A percentile compares a stretch with the other conserved stretches of the same genome.
phyloP scores from a whole-genome alignment of 2,329 filamentous ascomycete species.

The Scleromitrula shiraiana region DNA sequence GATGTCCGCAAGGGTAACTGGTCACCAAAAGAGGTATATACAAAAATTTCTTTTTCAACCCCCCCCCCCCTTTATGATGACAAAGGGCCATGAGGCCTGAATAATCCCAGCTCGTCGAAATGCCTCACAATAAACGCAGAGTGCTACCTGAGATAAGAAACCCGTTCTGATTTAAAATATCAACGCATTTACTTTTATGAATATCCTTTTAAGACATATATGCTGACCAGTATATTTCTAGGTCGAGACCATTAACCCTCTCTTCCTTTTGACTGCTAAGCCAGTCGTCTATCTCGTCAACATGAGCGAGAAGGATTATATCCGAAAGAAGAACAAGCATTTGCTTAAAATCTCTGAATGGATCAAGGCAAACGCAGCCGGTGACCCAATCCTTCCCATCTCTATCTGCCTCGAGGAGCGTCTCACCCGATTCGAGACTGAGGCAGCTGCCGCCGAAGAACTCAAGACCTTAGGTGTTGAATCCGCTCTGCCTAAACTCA shows the following conservation, averaged over 20 bases:
- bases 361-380: slow-evolving; percentile 83
- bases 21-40: slow-evolving; percentile 87
- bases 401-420: slow-evolving; percentile 92
- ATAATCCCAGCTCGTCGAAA: slow-evolving; percentile 99
- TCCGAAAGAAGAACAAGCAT: slow-evolving; percentile 99
- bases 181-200: background rate
- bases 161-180: slow-evolving; percentile 28
- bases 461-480: slow-evolving; percentile 82
- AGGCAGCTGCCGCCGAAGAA: slow-evolving; percentile 73
- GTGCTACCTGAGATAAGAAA: slow-evolving; percentile 75
- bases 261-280: slow-evolving; percentile 92
- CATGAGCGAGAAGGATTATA: slow-evolving; percentile 91
- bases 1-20: slow-evolving; percentile 88
- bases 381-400: slow-evolving; percentile 87
- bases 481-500: slow-evolving; percentile 84
- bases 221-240: slow-evolving; percentile 33
- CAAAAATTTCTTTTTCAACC: slow-evolving; percentile 22
- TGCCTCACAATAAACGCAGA: slow-evolving; percentile 70
- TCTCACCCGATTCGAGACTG: slow-evolving; percentile 69
- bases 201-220: slow-evolving; percentile 12
- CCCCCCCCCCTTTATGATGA: slow-evolving; percentile 67
- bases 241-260: slow-evolving; percentile 96
- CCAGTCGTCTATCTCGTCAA: slow-evolving; percentile 97
- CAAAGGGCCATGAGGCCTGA: slow-evolving; percentile 92
- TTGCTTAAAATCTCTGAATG: slow-evolving; percentile 87